Evolutionary conservation across 768 basidiomycete genomes (phyloP).

Genomic region (Podaxis sp.): DNA sequence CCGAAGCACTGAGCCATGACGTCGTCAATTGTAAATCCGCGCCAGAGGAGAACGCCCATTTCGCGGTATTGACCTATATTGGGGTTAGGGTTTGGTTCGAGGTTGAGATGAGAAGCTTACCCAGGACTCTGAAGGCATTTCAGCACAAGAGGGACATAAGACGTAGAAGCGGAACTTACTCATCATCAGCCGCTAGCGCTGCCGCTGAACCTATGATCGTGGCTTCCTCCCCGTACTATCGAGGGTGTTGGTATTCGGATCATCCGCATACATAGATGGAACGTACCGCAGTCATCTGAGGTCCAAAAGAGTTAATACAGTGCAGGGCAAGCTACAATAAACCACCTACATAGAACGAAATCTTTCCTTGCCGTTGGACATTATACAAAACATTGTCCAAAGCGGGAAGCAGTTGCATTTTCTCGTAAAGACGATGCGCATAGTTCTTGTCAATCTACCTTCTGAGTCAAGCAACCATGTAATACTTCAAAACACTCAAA

Average conservation of each 20-base stretch:
- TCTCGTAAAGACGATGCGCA: slow-evolving; percentile 72
- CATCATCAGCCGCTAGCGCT: slow-evolving; percentile 77
- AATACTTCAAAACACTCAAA: neutral
- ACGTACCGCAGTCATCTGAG: slow-evolving; percentile 81
- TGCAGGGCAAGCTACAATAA: neutral
- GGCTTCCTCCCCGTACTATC: slow-evolving; percentile 87
- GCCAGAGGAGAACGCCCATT: slow-evolving; percentile 88
- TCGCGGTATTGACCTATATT: slow-evolving; percentile 84
- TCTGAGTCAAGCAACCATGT: neutral
- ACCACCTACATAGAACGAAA: slow-evolving; percentile 80
- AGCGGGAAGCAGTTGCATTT: slow-evolving; percentile 78
- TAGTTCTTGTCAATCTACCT: slow-evolving; percentile 64
- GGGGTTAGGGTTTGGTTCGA: neutral
- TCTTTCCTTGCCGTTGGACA: slow-evolving; percentile 91
- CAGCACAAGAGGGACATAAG: neutral
- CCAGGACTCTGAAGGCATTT: slow-evolving; percentile 59
- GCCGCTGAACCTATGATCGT: slow-evolving; percentile 89
- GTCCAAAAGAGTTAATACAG: neutral
- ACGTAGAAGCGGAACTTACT: slow-evolving; percentile 49
- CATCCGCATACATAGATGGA: slow-evolving; percentile 3
- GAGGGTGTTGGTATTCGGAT: slow-evolving; percentile 6
- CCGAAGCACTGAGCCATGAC: slow-evolving; percentile 93
- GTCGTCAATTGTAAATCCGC: slow-evolving; percentile 76
- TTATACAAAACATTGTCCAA: slow-evolving; percentile 90
- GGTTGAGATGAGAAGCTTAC: slow-evolving; percentile 33